phyloP scores from a whole-genome alignment of 192 early-diverging fungal genomes.

The Coemansia umbellata region DNA sequence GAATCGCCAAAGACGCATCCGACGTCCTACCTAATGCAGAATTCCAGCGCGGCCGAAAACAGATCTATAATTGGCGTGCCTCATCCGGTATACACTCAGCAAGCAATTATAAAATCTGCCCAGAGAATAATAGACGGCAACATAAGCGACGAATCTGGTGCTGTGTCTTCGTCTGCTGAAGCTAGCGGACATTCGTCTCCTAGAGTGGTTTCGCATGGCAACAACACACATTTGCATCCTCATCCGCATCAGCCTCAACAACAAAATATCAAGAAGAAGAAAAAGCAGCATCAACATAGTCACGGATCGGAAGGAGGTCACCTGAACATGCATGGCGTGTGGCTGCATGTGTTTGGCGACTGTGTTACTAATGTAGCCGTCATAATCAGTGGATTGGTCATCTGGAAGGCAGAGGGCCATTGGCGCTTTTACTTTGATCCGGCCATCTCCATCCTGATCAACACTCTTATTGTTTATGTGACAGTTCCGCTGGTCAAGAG shows the following conservation, averaged over 20 bases:
- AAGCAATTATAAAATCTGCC: slow-evolving; percentile 51
- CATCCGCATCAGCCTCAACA: slow-evolving; percentile 39
- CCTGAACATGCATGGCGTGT: slow-evolving; percentile 73
- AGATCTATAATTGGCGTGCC: slow-evolving; percentile 52
- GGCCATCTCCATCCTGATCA: slow-evolving; percentile 60
- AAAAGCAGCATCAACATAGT: slow-evolving; percentile 8
- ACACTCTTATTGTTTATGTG: slow-evolving; percentile 49
- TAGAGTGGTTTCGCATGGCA: neutral
- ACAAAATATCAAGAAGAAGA: slow-evolving; percentile 4
- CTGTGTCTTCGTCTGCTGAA: neutral
- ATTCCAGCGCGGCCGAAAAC: slow-evolving; percentile 36
- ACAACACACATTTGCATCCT: slow-evolving; percentile 17
- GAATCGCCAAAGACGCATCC: neutral
- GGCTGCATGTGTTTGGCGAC: slow-evolving; percentile 90
- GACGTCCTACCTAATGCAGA: slow-evolving; percentile 4
- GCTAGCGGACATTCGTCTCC: slow-evolving; percentile 19
- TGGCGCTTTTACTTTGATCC: slow-evolving; percentile 89
- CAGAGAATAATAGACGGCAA: slow-evolving; percentile 28
- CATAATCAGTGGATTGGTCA: slow-evolving; percentile 71
- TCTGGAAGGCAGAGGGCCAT: slow-evolving; percentile 60
- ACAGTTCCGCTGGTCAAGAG: slow-evolving; percentile 62
- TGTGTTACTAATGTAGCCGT: slow-evolving; percentile 85
- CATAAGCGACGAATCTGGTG: slow-evolving; percentile 4
- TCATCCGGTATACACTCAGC: slow-evolving; percentile 53
- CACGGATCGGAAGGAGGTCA: slow-evolving; percentile 26